These are phyloP conservation scores for Capronia epimyces DNA, from an alignment of 2,329 filamentous ascomycete genomes.

Conservation along the genomic window DNA sequence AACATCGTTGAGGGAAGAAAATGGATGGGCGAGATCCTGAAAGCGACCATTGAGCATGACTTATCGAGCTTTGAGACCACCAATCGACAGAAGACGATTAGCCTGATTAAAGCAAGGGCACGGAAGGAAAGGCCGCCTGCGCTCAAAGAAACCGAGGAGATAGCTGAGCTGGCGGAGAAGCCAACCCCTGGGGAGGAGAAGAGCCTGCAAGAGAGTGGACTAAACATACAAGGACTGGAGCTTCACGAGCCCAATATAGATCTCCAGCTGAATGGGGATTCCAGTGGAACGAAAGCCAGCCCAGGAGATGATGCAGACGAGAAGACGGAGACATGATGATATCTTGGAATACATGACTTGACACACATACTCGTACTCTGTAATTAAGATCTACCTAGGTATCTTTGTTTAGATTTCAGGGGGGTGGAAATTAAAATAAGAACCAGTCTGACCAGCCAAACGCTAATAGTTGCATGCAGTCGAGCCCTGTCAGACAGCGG, in stretches of 20 bases:
- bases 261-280: constrained; percentile 12
- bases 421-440: too few relatives aligned
- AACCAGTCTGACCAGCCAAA: too few relatives aligned
- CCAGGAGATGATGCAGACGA: constrained; percentile 7
- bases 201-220: constrained; percentile 13
- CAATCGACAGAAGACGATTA: constrained; percentile 96
- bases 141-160: constrained; percentile 57
- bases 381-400: neutral
- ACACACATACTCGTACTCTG: neutral
- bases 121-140: constrained; percentile 88
- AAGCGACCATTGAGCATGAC: constrained; percentile 95
- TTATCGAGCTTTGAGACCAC: constrained; percentile 67
- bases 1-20: constrained; percentile 79
- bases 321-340: constrained; percentile 6
- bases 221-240: constrained; percentile 24
- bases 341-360: constrained; percentile 1
- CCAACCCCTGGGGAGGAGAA: constrained; percentile 16
- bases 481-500: too few relatives aligned
- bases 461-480: too few relatives aligned
- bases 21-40: constrained; percentile 99
- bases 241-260: constrained; percentile 20
- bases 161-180: constrained; percentile 10
- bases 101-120: constrained; percentile 75
- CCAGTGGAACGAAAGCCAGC: neutral
- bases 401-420: too few relatives aligned